Conservation (phyloP, 805 yeast genomes). For the Candida loeiensis region DNA sequence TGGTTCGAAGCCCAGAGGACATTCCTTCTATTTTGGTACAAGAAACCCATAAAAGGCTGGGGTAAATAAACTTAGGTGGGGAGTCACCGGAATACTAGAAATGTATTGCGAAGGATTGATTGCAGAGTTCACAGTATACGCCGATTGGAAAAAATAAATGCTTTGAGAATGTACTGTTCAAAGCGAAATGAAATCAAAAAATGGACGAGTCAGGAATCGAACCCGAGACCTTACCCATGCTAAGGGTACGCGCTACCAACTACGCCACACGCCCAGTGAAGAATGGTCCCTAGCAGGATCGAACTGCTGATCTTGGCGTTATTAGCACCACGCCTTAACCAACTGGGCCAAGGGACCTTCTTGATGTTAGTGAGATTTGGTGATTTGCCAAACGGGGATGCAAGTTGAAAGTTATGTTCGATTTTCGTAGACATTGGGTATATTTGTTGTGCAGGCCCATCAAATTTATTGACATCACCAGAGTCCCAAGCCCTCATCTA, state of each 20-base stretch:
- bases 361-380: background rate
- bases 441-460: background rate
- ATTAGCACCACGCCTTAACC: slow-evolving; percentile 54
- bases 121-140: background rate
- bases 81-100: background rate
- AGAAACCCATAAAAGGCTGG: background rate
- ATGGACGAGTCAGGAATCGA: slow-evolving; percentile 12
- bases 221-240: slow-evolving; percentile 12
- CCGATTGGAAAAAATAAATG: background rate
- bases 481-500: no score
- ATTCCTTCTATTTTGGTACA: background rate
- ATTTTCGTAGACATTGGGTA: background rate
- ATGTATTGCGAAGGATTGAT: background rate
- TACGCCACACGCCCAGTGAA: slow-evolving; percentile 69
- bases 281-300: slow-evolving; percentile 82
- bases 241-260: slow-evolving; percentile 56
- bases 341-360: slow-evolving; percentile 53
- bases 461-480: background rate
- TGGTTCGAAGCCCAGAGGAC: background rate
- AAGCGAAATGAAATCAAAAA: slow-evolving; percentile 1
- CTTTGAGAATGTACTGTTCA: background rate
- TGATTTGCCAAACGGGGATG: background rate
- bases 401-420: background rate
- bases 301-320: slow-evolving; percentile 76
- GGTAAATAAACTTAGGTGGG: background rate